Base-by-base conservation (phyloP, 768 basidiomycete species). In the Guyanaporus albipodus region DNA sequence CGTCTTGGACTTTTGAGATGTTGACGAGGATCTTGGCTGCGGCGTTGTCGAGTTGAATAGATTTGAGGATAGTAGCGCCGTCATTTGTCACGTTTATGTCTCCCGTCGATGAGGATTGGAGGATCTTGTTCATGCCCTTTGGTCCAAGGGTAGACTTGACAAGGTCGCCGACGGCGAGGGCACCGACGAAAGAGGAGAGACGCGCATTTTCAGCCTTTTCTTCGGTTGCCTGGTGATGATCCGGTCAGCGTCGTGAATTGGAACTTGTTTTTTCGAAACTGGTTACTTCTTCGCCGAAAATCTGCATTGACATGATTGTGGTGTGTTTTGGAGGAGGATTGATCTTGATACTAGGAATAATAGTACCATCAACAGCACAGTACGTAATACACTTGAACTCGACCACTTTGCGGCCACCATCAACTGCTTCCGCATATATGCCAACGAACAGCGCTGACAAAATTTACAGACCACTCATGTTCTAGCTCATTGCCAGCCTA, bases 61-160 rank as follows among this genome's bases (percentile, higher is more conserved):
- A 85, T 67, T 97, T 98, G 48, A 99, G 80, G 60, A 98, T 99
- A 38, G 96, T 98, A 4, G 96, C 96, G 4, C 96, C 96, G 66
- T 99, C 96, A 69, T 99, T 99, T 10, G 96, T 99, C 39, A 99
- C 95, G 54, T 85, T 96, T 60, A 99, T 89, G 23, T 93, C 89
- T 6, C 92, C 91, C 0, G 86, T 81, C 6, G 92, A 90, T 2
- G 69, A 82, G 2, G 91, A 94, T 68, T 94, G 95, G 14, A 99
- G 81, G 53, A 99, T 98, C 75, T 98, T 98, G 83, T 97, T 98
- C 95, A 98, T 99, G 45, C 96, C 96, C 69, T 99, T 98, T 19
- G 96, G 96, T 8, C 96, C 96, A 3, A 99, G 79, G 8, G 96
- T 99, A 1, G 93, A 95, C 72, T 98, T 98, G 61, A 99, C 95